Percentiles rank a stretch among this genome's conserved stretches.
Evolutionary conservation across 2,329 filamentous ascomycete species (phyloP).

Genomic region (Cephalotrichum gorgonifer): DNA sequence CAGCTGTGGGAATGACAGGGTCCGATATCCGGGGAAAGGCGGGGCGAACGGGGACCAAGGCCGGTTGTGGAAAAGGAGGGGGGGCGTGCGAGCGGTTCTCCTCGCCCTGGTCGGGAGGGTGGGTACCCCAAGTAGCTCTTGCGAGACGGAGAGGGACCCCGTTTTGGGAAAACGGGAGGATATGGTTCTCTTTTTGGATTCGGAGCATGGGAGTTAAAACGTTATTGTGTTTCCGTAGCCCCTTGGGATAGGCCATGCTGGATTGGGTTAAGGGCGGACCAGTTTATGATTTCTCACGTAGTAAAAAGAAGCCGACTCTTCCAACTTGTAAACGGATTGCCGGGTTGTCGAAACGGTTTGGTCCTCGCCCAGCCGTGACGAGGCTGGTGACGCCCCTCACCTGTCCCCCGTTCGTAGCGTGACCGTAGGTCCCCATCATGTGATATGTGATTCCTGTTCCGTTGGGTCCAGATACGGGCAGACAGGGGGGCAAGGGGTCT

Average conservation of each 20-base stretch:
- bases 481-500: neutral
- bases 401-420: neutral
- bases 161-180: conserved; percentile 4
- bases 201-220: neutral
- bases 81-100: neutral
- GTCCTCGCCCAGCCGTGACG: too few species aligned
- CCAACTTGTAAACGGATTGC: too few species aligned
- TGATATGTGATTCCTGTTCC: too few species aligned
- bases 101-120: neutral
- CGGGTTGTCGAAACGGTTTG: too few species aligned
- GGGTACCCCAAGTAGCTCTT: neutral
- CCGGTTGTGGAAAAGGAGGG: conserved; percentile 1
- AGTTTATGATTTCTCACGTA: conserved; percentile 3
- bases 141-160: neutral
- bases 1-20: neutral
- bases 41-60: conserved; percentile 2
- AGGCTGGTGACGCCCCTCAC: neutral
- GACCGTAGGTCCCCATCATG: neutral
- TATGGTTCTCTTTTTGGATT: conserved; percentile 3
- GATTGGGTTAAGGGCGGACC: neutral
- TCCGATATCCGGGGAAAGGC: conserved; percentile 13
- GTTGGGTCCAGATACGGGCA: neutral
- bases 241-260: neutral
- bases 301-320: neutral
- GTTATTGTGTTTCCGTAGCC: neutral